Percentiles rank a stretch among this genome's conserved stretches.
These are phyloP conservation scores for Gnaphalium uliginosum DNA, from an alignment of 129 eudicot genomes.

Conservation along the genomic window DNA sequence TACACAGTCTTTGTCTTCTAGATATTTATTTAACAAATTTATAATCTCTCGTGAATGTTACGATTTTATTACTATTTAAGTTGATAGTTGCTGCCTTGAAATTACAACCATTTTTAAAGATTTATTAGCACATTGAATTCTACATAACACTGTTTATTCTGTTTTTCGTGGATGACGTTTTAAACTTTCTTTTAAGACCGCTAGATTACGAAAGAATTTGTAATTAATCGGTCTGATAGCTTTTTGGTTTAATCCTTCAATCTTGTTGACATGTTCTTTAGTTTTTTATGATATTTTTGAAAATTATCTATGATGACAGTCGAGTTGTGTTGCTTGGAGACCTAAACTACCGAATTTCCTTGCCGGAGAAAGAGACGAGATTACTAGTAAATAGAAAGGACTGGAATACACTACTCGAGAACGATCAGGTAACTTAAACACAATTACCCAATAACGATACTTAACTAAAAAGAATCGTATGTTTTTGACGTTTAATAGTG, in stretches of 20 bases:
- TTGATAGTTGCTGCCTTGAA: neutral
- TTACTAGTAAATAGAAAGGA: conserved; percentile 55
- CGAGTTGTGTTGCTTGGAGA: conserved; percentile 71
- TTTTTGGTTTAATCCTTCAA: neutral
- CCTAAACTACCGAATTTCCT: conserved; percentile 69
- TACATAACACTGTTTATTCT: neutral
- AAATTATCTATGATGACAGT: conserved; percentile 31
- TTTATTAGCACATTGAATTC: neutral
- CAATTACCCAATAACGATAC: neutral
- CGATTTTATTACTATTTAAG: too few species aligned
- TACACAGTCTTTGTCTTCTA: conserved; percentile 2
- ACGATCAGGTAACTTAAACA: conserved; percentile 63
- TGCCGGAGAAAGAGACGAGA: conserved; percentile 61
- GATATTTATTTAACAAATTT: neutral
- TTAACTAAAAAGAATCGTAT: neutral
- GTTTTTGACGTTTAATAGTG: neutral
- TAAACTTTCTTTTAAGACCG: too few species aligned
- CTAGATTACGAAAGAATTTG: too few species aligned
- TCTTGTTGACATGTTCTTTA: neutral
- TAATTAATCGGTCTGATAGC: neutral
- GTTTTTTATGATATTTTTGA: neutral
- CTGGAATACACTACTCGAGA: conserved; percentile 64
- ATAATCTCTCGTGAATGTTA: too few species aligned
- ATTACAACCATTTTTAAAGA: neutral
- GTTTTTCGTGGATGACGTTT: neutral